Evolutionary conservation across 139 green algal species (phyloP), one percentile per base, ranked within the genome.

Genomic region (Mesotaenium endlicherianum): DNA sequence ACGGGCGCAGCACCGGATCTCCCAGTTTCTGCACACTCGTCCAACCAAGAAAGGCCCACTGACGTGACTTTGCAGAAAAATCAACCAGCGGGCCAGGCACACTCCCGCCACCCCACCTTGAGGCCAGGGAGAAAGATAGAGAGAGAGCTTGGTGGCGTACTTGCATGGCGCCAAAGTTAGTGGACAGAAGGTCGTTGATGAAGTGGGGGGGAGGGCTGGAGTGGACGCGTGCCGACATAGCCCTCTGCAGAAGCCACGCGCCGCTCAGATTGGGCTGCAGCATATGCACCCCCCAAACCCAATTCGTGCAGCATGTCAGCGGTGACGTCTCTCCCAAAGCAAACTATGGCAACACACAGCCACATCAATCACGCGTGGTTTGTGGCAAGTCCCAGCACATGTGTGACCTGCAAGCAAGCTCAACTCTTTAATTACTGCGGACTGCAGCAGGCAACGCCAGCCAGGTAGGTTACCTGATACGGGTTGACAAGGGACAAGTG

Each of bases 401-500:
- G n/a, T n/a, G n/a, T n/a, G n/a, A n/a, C n/a, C n/a, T n/a, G n/a
- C n/a, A n/a, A n/a, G n/a, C n/a, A n/a, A n/a, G n/a, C n/a, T n/a
- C n/a, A n/a, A n/a, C n/a, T n/a, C n/a, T n/a, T n/a, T n/a, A n/a
- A n/a, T n/a, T n/a, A n/a, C n/a, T n/a, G n/a, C n/a, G n/a, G n/a
- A n/a, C n/a, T n/a, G n/a, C n/a, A n/a, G n/a, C n/a, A n/a, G n/a
- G n/a, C n/a, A n/a, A n/a, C n/a, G n/a, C n/a, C n/a, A n/a, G n/a
- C n/a, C n/a, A n/a, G n/a, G n/a, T n/a, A n/a, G n/a, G n/a, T 14
- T 72, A 77, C 78, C 30, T 89, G 84, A 72, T 93, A 93, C 6
- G 88, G 80, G 78, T 93, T 92, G 0, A 96, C 89, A 17, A 91
- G 76, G 1, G 55, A 80, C n/a, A 95, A 89, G 0, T 86, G 76